These are phyloP conservation scores for Marasmius oreades DNA, from an alignment of 1,284 basidiomycete species.

Conservation along the genomic window DNA sequence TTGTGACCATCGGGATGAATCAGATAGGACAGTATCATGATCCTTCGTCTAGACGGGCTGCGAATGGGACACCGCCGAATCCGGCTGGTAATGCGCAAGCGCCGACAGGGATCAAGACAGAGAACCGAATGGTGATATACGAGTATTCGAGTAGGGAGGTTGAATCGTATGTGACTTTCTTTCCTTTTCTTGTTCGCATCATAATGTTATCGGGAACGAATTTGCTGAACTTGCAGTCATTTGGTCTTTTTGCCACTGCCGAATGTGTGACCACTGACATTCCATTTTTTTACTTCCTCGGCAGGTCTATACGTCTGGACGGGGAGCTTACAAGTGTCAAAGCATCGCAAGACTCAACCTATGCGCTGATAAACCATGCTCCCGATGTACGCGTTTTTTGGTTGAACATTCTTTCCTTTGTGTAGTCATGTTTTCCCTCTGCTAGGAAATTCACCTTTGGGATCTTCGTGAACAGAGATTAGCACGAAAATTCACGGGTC, in stretches of 20 bases:
- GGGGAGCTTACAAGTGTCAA: slow-evolving; percentile 87
- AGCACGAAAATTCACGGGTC: slow-evolving; percentile 78
- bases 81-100: slow-evolving; percentile 2
- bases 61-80: slow-evolving; percentile 34
- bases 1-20: slow-evolving; percentile 83
- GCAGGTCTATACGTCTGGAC: slow-evolving; percentile 63
- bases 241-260: no score
- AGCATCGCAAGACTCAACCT: slow-evolving; percentile 84
- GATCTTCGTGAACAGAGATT: slow-evolving; percentile 70
- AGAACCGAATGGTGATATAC: slow-evolving; percentile 74
- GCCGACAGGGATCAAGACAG: slow-evolving; percentile 22
- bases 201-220: no score
- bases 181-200: slow-evolving; percentile 14
- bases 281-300: slow-evolving; percentile 1
- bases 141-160: slow-evolving; percentile 62
- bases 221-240: no score
- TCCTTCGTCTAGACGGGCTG: slow-evolving; percentile 22
- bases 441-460: slow-evolving; percentile 87
- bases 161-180: slow-evolving; percentile 50
- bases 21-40: slow-evolving; percentile 24
- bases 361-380: slow-evolving; percentile 83
- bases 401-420: slow-evolving; percentile 5
- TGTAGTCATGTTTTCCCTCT: slow-evolving; percentile 17
- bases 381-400: slow-evolving; percentile 64
- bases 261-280: no score